Percentiles rank a stretch among this genome's conserved stretches.
Conservation (phyloP, 805 yeast species). For the Kodamaea jinghongensis region DNA sequence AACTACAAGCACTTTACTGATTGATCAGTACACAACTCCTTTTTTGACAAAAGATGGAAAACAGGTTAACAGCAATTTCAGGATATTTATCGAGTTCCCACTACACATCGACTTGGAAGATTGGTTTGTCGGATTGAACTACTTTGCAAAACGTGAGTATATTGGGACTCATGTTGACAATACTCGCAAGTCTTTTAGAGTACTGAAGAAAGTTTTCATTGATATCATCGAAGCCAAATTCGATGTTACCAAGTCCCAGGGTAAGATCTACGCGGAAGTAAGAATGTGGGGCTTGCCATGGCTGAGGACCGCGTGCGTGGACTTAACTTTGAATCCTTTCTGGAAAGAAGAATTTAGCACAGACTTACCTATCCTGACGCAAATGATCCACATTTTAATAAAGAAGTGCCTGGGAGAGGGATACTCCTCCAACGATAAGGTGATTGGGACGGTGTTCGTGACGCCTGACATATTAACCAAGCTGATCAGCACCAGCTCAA, state of each 20-base stretch:
- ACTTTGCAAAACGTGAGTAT: constrained; percentile 61
- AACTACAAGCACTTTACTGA: constrained; percentile 24
- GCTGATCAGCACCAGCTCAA: constrained; percentile 29
- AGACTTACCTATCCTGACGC: constrained; percentile 56
- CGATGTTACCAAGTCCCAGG: constrained; percentile 21
- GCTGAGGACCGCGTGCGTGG: constrained; percentile 72
- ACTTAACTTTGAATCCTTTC: constrained; percentile 53
- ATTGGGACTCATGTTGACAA: constrained; percentile 24
- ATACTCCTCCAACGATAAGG: constrained; percentile 34
- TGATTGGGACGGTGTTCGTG: constrained; percentile 53
- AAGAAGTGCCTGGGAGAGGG: constrained; percentile 32
- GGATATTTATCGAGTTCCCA: constrained; percentile 61
- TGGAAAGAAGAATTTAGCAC: constrained; percentile 79
- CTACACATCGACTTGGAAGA: constrained; percentile 69
- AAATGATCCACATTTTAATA: constrained; percentile 48
- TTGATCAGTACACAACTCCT: constrained; percentile 22
- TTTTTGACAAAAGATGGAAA: constrained; percentile 36
- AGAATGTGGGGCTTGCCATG: constrained; percentile 70
- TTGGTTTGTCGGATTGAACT: constrained; percentile 68
- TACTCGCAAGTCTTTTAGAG: constrained; percentile 33
- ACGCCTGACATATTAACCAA: constrained; percentile 50
- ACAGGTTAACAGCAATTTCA: constrained; percentile 28
- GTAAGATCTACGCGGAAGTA: constrained; percentile 63
- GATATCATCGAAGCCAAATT: constrained; percentile 68
- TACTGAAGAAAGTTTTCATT: constrained; percentile 51